phyloP scores from a whole-genome alignment of 768 basidiomycete species.

The Psilocybe sp. region DNA sequence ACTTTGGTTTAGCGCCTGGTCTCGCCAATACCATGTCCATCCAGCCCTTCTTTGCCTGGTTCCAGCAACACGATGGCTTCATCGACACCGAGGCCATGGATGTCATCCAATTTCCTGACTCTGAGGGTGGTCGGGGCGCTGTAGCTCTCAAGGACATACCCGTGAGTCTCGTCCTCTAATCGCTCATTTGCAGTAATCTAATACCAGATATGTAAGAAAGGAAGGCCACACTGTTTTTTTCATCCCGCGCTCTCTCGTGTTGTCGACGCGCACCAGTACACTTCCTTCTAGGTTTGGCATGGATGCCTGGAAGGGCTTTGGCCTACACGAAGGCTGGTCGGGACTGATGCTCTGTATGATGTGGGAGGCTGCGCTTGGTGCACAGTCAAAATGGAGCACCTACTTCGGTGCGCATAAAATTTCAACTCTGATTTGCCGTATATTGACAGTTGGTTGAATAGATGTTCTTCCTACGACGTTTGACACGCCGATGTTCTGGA shows the following conservation, averaged over 20 bases:
- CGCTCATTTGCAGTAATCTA: background rate
- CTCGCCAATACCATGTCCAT: background rate
- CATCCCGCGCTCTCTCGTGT: slow-evolving; percentile 72
- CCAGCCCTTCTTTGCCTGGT: slow-evolving; percentile 54
- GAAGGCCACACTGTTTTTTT: slow-evolving; percentile 76
- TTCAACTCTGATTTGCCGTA: background rate
- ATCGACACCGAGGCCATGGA: slow-evolving; percentile 48
- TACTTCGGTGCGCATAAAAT: slow-evolving; percentile 60
- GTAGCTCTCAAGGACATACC: slow-evolving; percentile 73
- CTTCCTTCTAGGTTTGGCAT: slow-evolving; percentile 60
- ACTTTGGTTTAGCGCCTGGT: no score
- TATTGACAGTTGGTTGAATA: slow-evolving; percentile 20
- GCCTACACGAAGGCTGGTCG: slow-evolving; percentile 75
- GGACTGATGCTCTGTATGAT: slow-evolving; percentile 92
- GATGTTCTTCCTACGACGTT: slow-evolving; percentile 70
- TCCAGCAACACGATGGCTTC: slow-evolving; percentile 44
- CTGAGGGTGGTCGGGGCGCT: slow-evolving; percentile 69
- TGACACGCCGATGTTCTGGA: slow-evolving; percentile 96
- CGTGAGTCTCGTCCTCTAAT: slow-evolving; percentile 32
- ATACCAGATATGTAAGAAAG: slow-evolving; percentile 33
- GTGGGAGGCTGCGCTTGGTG: slow-evolving; percentile 80
- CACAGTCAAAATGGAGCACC: slow-evolving; percentile 60
- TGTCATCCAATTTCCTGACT: slow-evolving; percentile 40
- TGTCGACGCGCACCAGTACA: slow-evolving; percentile 75
- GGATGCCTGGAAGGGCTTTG: slow-evolving; percentile 59